These are phyloP conservation scores for Penicillium sp. DNA, from an alignment of 2,329 filamentous ascomycete genomes.

Conservation along the genomic window DNA sequence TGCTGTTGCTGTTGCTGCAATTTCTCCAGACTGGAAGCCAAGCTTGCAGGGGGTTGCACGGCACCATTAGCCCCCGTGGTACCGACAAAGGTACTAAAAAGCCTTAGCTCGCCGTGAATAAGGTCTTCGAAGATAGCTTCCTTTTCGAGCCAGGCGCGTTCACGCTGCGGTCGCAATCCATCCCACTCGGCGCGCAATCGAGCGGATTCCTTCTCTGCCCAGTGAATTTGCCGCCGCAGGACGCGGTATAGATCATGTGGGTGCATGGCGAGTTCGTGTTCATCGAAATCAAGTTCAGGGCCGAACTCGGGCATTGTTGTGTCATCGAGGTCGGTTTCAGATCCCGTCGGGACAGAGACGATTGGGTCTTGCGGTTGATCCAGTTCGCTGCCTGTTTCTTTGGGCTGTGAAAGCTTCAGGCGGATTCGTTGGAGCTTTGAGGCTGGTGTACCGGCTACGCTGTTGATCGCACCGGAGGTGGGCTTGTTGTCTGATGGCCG, in stretches of 20 bases:
- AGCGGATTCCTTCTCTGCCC: slow-evolving; percentile 50
- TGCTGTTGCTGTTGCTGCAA: slow-evolving; percentile 28
- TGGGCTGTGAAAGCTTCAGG: slow-evolving; percentile 45
- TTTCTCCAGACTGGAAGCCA: slow-evolving; percentile 27
- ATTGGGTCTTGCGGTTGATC: slow-evolving; percentile 26
- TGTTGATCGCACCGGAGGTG: slow-evolving; percentile 37
- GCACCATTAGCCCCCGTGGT: slow-evolving; percentile 13
- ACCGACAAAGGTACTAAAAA: slow-evolving; percentile 37
- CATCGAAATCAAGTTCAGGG: slow-evolving; percentile 47
- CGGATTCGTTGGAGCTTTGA: slow-evolving; percentile 47
- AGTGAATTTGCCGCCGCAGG: slow-evolving; percentile 52
- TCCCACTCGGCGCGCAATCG: slow-evolving; percentile 47
- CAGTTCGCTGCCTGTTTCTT: slow-evolving; percentile 29
- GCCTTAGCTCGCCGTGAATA: slow-evolving; percentile 45
- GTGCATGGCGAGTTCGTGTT: slow-evolving; percentile 47
- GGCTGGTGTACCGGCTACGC: slow-evolving; percentile 29
- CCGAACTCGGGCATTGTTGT: slow-evolving; percentile 43
- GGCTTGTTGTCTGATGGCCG: slow-evolving; percentile 63
- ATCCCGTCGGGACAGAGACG: slow-evolving; percentile 26
- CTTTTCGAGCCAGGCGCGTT: slow-evolving; percentile 47
- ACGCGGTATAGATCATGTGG: slow-evolving; percentile 50
- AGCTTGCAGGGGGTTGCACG: slow-evolving; percentile 7
- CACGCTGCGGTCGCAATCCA: slow-evolving; percentile 40
- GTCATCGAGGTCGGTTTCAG: slow-evolving; percentile 38
- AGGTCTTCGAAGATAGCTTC: slow-evolving; percentile 49